phyloP scores from a whole-genome alignment of 176 grass and related monocot genomes.

The Triticum aestivum region IWGSC_CS_RefSeq_v2.1 NC_057806.1:686707157-686707656 shows the following conservation, averaged over 20 bases:
- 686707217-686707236: conserved; percentile 87
- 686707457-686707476: conserved; percentile 77
- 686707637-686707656: conserved; percentile 18
- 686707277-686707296: conserved; percentile 50
- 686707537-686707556: conserved; percentile 60
- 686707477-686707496: conserved; percentile 55
- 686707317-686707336: conserved; percentile 60
- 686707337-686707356: conserved; percentile 66
- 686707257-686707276: conserved; percentile 68
- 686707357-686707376: conserved; percentile 51
- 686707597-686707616: not conserved
- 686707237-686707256: conserved; percentile 53
- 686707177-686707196: conserved; percentile 73
- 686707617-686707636: not conserved
- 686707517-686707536: conserved; percentile 72
- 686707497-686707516: conserved; percentile 52
- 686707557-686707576: conserved; percentile 20
- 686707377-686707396: conserved; percentile 58
- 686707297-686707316: conserved; percentile 54
- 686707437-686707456: conserved; percentile 80
- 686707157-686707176: conserved; percentile 73
- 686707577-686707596: not conserved
- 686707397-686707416: conserved; percentile 44
- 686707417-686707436: conserved; percentile 54
- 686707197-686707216: conserved; percentile 56